These are phyloP conservation scores for Eucalyptus melliodora DNA, from an alignment of 345 rosid genomes.

Conservation along the genomic window DNA sequence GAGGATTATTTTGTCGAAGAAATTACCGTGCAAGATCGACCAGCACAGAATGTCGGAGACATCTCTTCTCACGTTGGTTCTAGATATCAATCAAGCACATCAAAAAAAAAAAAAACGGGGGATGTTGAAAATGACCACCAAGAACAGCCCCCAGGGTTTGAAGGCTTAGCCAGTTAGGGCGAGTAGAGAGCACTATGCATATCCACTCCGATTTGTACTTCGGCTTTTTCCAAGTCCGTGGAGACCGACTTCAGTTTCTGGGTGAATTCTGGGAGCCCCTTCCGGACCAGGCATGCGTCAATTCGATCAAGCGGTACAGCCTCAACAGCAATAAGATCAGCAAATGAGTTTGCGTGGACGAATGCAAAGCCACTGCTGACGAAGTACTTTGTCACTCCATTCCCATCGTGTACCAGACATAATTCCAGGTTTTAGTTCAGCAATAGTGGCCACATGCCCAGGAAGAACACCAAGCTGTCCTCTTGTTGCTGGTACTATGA, in stretches of 20 bases:
- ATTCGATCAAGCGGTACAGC: conserved; percentile 73
- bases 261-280: conserved; percentile 75
- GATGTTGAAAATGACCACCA: neutral
- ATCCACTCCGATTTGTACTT: conserved; percentile 51
- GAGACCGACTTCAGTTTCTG: conserved; percentile 73
- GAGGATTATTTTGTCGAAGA: neutral
- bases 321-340: conserved; percentile 80
- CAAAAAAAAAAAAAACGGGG: neutral
- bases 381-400: conserved; percentile 57
- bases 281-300: conserved; percentile 60
- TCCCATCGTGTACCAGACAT: conserved; percentile 74
- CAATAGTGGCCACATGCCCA: conserved; percentile 84
- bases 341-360: conserved; percentile 72
- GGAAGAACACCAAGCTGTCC: conserved; percentile 98
- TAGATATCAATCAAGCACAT: neutral
- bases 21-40: neutral
- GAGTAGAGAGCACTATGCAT: conserved; percentile 49
- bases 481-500: conserved; percentile 78
- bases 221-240: conserved; percentile 86
- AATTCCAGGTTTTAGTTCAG: conserved; percentile 83
- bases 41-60: neutral
- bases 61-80: neutral
- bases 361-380: conserved; percentile 85
- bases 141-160: neutral
- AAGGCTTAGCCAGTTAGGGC: conserved; percentile 20